phyloP scores from a whole-genome alignment of 805 yeast genomes.

The Metschnikowia reukaufii region DNA sequence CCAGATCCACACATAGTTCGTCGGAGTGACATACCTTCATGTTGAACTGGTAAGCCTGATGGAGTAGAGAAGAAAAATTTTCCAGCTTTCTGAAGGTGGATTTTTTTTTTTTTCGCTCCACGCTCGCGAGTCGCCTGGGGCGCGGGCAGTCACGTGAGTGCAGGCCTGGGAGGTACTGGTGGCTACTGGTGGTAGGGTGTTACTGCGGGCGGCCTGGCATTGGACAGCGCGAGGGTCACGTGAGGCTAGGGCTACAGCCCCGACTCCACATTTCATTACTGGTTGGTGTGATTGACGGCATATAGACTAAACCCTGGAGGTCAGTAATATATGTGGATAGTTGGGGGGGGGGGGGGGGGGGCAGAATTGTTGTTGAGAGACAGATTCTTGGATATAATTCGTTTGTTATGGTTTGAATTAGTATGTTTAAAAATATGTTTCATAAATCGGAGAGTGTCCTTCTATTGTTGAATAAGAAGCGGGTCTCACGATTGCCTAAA shows the following conservation, averaged over 20 bases:
- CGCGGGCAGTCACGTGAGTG: conserved; percentile 10
- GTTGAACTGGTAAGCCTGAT: conserved; percentile 38
- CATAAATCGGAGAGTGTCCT: too few species aligned
- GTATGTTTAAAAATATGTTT: too few species aligned
- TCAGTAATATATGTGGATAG: too few species aligned
- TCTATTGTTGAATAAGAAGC: too few species aligned
- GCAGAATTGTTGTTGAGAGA: too few species aligned
- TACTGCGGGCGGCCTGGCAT: background rate
- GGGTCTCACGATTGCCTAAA: too few species aligned
- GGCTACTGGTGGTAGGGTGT: background rate
- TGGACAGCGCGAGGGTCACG: conserved; percentile 11
- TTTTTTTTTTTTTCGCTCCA: conserved; percentile 18
- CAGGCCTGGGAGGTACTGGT: conserved; percentile 5
- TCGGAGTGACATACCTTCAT: conserved; percentile 43
- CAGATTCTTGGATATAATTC: too few species aligned
- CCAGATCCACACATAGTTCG: conserved; percentile 3
- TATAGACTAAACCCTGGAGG: too few species aligned
- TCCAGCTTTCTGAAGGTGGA: conserved; percentile 15
- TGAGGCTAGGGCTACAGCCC: conserved; percentile 21
- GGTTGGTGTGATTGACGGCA: background rate
- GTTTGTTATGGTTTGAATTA: too few species aligned
- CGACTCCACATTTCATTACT: background rate
- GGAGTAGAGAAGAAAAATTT: conserved; percentile 27
- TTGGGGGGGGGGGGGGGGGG: too few species aligned
- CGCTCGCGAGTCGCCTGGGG: conserved; percentile 4